Base-by-base conservation (phyloP, 306 rosid genomes). In the Rosa rugosa region DNA sequence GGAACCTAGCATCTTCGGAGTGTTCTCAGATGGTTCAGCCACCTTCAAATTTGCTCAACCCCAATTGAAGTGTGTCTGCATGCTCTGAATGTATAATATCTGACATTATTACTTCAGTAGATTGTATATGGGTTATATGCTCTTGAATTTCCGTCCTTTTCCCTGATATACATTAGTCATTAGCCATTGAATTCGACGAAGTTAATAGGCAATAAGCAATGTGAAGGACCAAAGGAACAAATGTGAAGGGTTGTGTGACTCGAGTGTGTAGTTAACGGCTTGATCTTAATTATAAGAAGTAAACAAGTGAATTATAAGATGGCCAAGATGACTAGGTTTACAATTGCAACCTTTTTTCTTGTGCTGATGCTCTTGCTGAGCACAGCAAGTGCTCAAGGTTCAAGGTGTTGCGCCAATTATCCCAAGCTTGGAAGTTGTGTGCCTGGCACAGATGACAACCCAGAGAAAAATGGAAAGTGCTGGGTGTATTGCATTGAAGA, bases 1-100 rank as follows among this genome's bases (percentile, higher is more conserved):
- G 44, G 5, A 5, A 2, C 25, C 8, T 20, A 45, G n/a, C 41
- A 16, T 51, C 71, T 25, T 13, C 1, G 8, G 6, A 7, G 10
- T 27, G 2, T 11, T 27, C 5, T 65, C 12, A 23, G 56, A 75
- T 75, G 18, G 31, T 63, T 6, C 31, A 8, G 59, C 79, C 79
- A 5, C 79, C 71, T 11, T 34, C 71, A 31, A 63, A 31, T 44
- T 75, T 56, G 62, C 79, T 75, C 70, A 16, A 31, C 20, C 25
- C 20, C 1, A 1, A 34, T 3, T 34, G 45, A 75, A 42, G 45
- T 75, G 18, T 41, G 14, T 75, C 12, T 18, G 59, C 59, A 62
- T 75, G 71, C 79, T 27, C 18, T 72, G 11, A 27, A 45, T 45
- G 59, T 60, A 4, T 59, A 41, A 41, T 7, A 44, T 42, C 14